These are phyloP conservation scores for Ophiostoma quercus DNA, from an alignment of 2,329 filamentous ascomycete genomes.

Conservation along the genomic window DNA sequence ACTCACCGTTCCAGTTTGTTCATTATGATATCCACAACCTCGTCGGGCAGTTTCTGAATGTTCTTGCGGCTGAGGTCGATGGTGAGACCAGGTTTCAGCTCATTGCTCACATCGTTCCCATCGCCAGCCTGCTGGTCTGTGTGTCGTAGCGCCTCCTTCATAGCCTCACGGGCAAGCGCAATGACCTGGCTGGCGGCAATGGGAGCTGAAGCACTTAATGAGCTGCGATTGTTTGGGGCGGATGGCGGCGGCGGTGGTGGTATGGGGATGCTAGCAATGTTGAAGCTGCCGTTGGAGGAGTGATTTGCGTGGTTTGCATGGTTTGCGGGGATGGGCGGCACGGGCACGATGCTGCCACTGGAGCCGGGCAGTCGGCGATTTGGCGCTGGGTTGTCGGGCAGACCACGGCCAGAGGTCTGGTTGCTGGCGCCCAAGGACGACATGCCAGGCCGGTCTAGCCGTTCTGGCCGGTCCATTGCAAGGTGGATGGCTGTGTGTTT, in stretches of 20 bases:
- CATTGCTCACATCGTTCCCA: slow-evolving; percentile 53
- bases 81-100: slow-evolving; percentile 65
- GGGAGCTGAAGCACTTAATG: slow-evolving; percentile 46
- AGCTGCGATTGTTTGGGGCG: slow-evolving; percentile 42
- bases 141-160: slow-evolving; percentile 61
- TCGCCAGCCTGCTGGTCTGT: slow-evolving; percentile 59
- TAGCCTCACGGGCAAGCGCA: slow-evolving; percentile 59
- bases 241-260: slow-evolving; percentile 35
- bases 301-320: slow-evolving; percentile 16
- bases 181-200: slow-evolving; percentile 61
- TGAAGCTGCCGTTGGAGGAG: slow-evolving; percentile 5
- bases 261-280: slow-evolving; percentile 30
- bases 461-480: slow-evolving; percentile 26
- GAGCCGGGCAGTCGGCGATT: slow-evolving; percentile 33
- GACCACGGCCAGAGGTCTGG: slow-evolving; percentile 29
- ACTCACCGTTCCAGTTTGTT: slow-evolving; percentile 65
- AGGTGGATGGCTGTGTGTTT: background rate
- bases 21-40: slow-evolving; percentile 70
- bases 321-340: slow-evolving; percentile 27
- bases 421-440: slow-evolving; percentile 22
- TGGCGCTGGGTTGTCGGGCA: slow-evolving; percentile 37
- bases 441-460: slow-evolving; percentile 25
- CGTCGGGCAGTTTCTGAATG: slow-evolving; percentile 65
- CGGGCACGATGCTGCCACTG: slow-evolving; percentile 28
- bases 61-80: slow-evolving; percentile 72